Conservation (phyloP, 306 rosid species). For the Prunus dulcis region DNA sequence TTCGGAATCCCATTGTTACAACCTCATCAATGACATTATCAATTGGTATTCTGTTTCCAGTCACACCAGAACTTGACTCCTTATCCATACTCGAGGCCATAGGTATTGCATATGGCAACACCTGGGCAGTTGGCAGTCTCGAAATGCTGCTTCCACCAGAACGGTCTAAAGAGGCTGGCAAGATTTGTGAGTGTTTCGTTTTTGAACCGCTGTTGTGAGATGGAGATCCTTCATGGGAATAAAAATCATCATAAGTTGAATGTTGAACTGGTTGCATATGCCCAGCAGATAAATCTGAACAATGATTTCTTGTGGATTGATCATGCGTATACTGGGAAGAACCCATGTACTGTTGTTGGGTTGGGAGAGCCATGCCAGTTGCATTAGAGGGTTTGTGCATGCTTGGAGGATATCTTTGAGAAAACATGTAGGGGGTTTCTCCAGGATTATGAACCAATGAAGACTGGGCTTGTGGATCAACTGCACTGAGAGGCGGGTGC, state of each 20-base stretch:
- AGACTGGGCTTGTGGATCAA: constrained; percentile 18
- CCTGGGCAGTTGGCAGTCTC: constrained; percentile 11
- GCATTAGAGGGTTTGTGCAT: constrained; percentile 13
- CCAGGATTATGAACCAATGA: not conserved
- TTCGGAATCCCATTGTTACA: constrained; percentile 50
- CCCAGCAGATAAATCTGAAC: constrained; percentile 11
- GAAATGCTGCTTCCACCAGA: constrained; percentile 20
- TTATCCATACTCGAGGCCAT: constrained; percentile 36
- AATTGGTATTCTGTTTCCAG: constrained; percentile 16
- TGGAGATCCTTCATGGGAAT: constrained; percentile 16
- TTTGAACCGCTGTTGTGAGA: constrained; percentile 15
- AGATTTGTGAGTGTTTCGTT: constrained; percentile 8
- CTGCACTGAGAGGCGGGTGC: constrained; percentile 2
- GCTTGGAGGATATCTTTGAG: constrained; percentile 26
- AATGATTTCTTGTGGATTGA: constrained; percentile 16
- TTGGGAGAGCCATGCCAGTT: constrained; percentile 12
- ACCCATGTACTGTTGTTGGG: constrained; percentile 17
- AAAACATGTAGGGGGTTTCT: constrained; percentile 12
- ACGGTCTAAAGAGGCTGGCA: constrained; percentile 5
- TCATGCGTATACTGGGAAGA: constrained; percentile 14
- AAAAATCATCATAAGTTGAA: constrained; percentile 15
- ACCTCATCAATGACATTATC: constrained; percentile 41
- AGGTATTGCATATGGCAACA: constrained; percentile 43
- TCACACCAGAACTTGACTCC: constrained; percentile 27
- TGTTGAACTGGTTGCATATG: constrained; percentile 25